Evolutionary conservation across 163 green algal species (phyloP), one percentile per base, ranked within the genome.

Genomic region (Trebouxia gelatinosa): DNA sequence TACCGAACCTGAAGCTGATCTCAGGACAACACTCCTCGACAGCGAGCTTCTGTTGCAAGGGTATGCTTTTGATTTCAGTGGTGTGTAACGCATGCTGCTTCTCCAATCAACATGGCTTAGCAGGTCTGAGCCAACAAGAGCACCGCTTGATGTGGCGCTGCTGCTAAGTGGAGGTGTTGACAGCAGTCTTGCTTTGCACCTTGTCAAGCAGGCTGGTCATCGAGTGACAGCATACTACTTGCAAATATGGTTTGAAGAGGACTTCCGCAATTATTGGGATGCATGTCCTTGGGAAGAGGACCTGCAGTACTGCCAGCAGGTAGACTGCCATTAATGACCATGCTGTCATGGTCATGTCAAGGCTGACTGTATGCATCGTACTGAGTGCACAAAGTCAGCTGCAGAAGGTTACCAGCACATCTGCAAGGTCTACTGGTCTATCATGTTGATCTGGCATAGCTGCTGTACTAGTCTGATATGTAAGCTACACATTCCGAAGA

Each of bases 201-300:
- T 99, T 70, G 84, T 87, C 21, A 71, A 87, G 67, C 87, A 89
- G 7, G 96, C 95, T 11, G 96, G 96, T 4, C 96, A 99, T 81
- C 37, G 93, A 0, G 87, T 93, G 4, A 91, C 81, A 19, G 95
- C 94, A 3, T 99, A 98, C 82, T 99, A 99, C 87, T 83, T 99
- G 32, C 91, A 98, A 82, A 97, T 98, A 64, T 97, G 93, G 91
- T 94, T 95, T 75, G 88, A 97, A 80, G 95, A 99, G 81, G 95
- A 98, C 81, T 98, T 97, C 77, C 82, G 91, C 4, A 99, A 99
- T 87, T 95, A 91, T 57, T 98, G 93, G 93, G 92, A 92, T 26
- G 78, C 90, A 0, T 99, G 96, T 76, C 96, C 96, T 13, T 99
- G 96, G 96, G 95, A 99, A 82, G 93, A 98, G 65, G 96, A 99